Percentiles rank a stretch among this genome's conserved stretches.
These are phyloP conservation scores for Parachaetomium inaequale DNA, from an alignment of 495 filamentous ascomycete genomes.

Conservation along the genomic window DNA sequence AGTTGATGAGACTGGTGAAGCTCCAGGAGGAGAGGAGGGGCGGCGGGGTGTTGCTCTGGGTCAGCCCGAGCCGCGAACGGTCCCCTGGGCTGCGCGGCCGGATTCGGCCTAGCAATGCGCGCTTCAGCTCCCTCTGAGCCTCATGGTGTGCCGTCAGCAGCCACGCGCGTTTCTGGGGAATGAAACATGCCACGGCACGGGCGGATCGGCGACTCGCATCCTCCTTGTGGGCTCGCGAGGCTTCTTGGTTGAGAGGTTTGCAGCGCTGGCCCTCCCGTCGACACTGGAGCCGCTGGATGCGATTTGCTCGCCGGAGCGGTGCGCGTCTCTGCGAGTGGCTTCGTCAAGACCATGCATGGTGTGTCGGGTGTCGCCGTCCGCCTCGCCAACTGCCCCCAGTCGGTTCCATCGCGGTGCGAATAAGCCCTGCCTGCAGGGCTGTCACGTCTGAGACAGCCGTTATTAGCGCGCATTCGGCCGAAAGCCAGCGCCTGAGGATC, in stretches of 20 bases:
- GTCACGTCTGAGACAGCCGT: constrained; percentile 5
- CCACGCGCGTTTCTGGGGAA: constrained; percentile 1
- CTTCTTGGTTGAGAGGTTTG: neutral
- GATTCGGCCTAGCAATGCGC: constrained; percentile 8
- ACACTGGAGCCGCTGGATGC: no score
- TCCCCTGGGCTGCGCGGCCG: neutral
- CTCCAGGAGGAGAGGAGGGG: neutral
- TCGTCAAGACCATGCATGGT: no score
- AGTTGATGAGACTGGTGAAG: neutral
- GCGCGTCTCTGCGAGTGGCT: neutral
- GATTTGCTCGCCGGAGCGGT: neutral
- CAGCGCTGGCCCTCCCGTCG: neutral
- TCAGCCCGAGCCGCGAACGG: constrained; percentile 8
- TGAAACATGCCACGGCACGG: neutral
- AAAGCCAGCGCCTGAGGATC: neutral
- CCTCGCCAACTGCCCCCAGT: no score
- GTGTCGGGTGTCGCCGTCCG: no score
- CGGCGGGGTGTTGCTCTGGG: neutral
- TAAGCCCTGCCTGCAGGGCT: neutral
- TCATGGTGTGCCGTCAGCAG: constrained; percentile 8
- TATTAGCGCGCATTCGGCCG: neutral
- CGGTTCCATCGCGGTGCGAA: no score
- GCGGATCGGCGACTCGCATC: constrained; percentile 2
- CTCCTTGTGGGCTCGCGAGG: neutral
- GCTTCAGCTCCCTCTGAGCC: constrained; percentile 12